A percentile compares a stretch with the other conserved stretches of the same genome.
Conservation (phyloP, 2,329 filamentous ascomycete genomes). For the Aspergillus bombycis region DNA sequence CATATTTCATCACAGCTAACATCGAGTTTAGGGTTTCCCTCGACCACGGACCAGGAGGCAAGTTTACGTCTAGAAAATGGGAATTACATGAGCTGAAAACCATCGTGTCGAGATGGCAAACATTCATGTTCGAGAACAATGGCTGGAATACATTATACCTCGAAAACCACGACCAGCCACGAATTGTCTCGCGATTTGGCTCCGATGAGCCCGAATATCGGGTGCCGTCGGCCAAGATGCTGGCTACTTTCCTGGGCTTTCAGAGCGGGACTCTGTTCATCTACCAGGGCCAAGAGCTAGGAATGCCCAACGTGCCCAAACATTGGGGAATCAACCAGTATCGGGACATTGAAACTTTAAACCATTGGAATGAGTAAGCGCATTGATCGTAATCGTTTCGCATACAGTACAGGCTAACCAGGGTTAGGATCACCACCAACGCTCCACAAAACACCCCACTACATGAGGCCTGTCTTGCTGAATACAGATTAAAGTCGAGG, state of each 20-base stretch:
- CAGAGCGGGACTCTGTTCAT: slow-evolving; percentile 66
- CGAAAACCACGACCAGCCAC: slow-evolving; percentile 67
- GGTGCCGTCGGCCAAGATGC: slow-evolving; percentile 51
- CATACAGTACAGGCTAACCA: not conserved
- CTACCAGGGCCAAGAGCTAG: slow-evolving; percentile 70
- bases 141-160: slow-evolving; percentile 68
- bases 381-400: not conserved
- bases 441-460: not conserved
- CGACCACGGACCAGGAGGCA: not conserved
- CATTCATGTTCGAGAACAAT: slow-evolving; percentile 58
- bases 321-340: slow-evolving; percentile 51
- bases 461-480: not conserved
- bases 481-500: slow-evolving; percentile 5
- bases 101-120: slow-evolving; percentile 61
- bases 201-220: slow-evolving; percentile 53
- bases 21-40: not conserved
- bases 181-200: slow-evolving; percentile 58
- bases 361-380: slow-evolving; percentile 55
- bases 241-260: slow-evolving; percentile 60
- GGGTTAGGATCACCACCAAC: not conserved
- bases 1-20: not conserved
- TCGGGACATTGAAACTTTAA: slow-evolving; percentile 55
- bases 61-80: slow-evolving; percentile 35
- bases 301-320: slow-evolving; percentile 64
- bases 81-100: slow-evolving; percentile 54